Conservation (phyloP, 768 basidiomycete genomes). For the Amanita subjunquillea region DNA sequence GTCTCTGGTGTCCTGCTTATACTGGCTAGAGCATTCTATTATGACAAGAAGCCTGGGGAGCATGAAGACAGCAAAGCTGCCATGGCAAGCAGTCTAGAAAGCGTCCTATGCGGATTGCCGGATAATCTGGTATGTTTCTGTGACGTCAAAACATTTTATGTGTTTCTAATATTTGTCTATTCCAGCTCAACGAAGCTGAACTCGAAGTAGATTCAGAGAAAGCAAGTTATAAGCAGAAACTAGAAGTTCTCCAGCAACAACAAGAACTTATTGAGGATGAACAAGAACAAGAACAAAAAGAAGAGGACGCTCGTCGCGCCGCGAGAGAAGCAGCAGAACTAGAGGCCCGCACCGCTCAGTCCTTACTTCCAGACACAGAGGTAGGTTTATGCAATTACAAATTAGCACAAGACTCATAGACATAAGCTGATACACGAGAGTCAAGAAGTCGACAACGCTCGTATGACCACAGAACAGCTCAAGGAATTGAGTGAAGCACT, state of each 20-base stretch:
- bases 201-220: constrained; percentile 91
- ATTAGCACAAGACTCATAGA: neutral
- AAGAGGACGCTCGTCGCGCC: constrained; percentile 82
- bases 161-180: constrained; percentile 3
- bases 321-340: constrained; percentile 72
- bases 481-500: constrained; percentile 90
- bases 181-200: constrained; percentile 91
- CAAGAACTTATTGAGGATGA: constrained; percentile 99
- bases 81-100: constrained; percentile 76
- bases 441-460: constrained; percentile 59
- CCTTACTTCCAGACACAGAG: constrained; percentile 83
- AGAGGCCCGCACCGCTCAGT: constrained; percentile 71
- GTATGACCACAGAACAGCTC: constrained; percentile 95
- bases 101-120: constrained; percentile 84
- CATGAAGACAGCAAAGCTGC: constrained; percentile 77
- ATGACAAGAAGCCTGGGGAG: constrained; percentile 65
- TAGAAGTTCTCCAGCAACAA: constrained; percentile 96
- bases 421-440: constrained; percentile 54
- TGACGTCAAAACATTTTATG: neutral
- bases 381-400: constrained; percentile 24
- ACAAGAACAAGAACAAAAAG: constrained; percentile 94
- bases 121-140: constrained; percentile 68
- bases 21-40: constrained; percentile 91
- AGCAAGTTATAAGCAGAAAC: constrained; percentile 94
- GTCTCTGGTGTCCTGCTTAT: constrained; percentile 92